Base-by-base conservation (phyloP, 257 asterid genomes). In the Nemophila menziesii region DNA sequence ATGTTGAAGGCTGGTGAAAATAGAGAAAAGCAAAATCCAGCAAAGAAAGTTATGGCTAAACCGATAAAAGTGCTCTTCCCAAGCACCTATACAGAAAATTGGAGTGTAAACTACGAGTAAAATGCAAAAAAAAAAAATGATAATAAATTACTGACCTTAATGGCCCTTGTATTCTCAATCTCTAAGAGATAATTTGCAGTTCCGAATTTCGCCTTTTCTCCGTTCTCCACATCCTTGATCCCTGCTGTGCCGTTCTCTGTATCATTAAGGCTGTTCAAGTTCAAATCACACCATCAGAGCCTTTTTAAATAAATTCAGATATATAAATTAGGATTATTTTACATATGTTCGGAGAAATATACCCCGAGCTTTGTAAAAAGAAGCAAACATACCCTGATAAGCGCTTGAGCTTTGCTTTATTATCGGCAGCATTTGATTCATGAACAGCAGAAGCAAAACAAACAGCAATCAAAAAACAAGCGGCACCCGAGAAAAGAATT, bases 401-500 rank as follows among this genome's bases (percentile, higher is more conserved):
- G 39, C 44, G 36, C 57, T 15, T 52, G 18, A 89, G 95, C 68
- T 89, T 89, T 33, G 57, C 73, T 58, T 68, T 52, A 49, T 89
- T 84, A 57, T 89, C 98, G 0, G 72, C 75, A 46, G 72, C 79
- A 49, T 89, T 84, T 49, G 98, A 84, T 36, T 82, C 57, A 70
- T 89, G 98, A 29, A 84, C 84, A 37, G 69, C 65, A 63, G 95
- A 72, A 42, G 87, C 96, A 2, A 89, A 64, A 57, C 92, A 80
- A 51, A 84, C 98, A 48, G 98, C 98, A 66, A 84, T 60, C 67
- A 89, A 60, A 63, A 89, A 89, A 61, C 95, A 89, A 20, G 57
- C 98, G 26, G 84, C 96, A 14, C 98, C 96, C 3, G 98, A 78
- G 29, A 89, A 89, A 37, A 89, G 94, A 67, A 89, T 76, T 74